Evolutionary conservation across 2,329 filamentous ascomycete species (phyloP).

Genomic region (Ciborinia camelliae): DNA sequence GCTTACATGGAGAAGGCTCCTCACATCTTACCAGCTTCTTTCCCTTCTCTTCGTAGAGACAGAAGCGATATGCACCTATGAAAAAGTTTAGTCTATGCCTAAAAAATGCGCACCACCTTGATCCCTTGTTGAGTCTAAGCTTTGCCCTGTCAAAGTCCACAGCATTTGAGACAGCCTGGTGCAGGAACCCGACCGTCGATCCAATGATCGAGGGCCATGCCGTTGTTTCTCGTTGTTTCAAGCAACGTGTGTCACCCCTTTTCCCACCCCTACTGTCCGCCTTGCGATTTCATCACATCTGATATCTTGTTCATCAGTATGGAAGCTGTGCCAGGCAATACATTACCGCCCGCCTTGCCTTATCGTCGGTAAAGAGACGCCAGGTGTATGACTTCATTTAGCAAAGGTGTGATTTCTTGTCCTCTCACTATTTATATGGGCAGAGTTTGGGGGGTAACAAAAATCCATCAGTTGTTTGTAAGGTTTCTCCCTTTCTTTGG

Average conservation of each 20-base stretch:
- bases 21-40: constrained; percentile 1
- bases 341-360: constrained; percentile 6
- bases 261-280: not conserved
- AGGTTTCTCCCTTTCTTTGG: not conserved
- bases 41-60: constrained; percentile 1
- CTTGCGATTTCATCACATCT: constrained; percentile 13
- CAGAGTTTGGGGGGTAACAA: not conserved
- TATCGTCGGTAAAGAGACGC: not conserved
- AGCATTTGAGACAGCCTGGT: constrained; percentile 17
- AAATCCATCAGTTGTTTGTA: not conserved
- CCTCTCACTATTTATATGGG: not conserved
- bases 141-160: constrained; percentile 17
- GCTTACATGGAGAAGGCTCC: not conserved
- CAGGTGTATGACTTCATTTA: constrained; percentile 12
- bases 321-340: not conserved
- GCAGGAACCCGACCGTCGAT: constrained; percentile 20
- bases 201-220: constrained; percentile 18
- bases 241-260: constrained; percentile 3
- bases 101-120: not conserved
- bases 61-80: not conserved
- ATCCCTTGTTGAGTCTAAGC: constrained; percentile 8
- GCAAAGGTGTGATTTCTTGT: not conserved
- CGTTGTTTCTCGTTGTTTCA: constrained; percentile 19
- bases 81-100: constrained; percentile 8
- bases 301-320: not conserved